Conservation (phyloP, 139 green algal genomes). For the Ettlia oleoabundans region DNA sequence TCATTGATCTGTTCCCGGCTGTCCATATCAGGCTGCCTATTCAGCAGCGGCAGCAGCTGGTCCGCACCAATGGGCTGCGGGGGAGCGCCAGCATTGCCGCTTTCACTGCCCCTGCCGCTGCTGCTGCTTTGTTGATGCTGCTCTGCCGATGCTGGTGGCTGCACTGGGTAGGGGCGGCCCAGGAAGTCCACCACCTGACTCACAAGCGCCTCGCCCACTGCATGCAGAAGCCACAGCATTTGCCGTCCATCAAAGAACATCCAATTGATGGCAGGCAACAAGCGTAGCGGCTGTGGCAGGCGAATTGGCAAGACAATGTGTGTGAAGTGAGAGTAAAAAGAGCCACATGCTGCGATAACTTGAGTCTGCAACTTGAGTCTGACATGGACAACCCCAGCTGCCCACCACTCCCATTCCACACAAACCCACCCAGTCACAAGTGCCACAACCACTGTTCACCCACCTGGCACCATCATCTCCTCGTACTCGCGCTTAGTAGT, state of each 20-base stretch:
- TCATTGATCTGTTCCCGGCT: slow-evolving; percentile 79
- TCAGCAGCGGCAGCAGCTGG: slow-evolving; percentile 67
- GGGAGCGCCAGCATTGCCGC: slow-evolving; percentile 7
- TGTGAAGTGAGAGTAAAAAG: too few species aligned
- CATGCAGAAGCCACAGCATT: too few species aligned
- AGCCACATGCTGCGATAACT: too few species aligned
- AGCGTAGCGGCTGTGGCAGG: too few species aligned
- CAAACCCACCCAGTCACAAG: background rate
- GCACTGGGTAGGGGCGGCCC: slow-evolving; percentile 44
- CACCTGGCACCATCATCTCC: slow-evolving; percentile 50
- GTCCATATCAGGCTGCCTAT: slow-evolving; percentile 73
- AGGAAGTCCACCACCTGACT: slow-evolving; percentile 70
- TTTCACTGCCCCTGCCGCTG: background rate
- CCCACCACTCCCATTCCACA: background rate
- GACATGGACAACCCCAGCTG: too few species aligned
- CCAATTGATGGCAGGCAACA: too few species aligned
- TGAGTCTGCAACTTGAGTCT: too few species aligned
- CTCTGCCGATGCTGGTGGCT: background rate
- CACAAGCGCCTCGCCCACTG: slow-evolving; percentile 53
- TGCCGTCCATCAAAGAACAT: too few species aligned
- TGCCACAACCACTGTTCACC: background rate
- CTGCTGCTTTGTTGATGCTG: slow-evolving; percentile 32
- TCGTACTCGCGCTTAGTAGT: slow-evolving; percentile 84
- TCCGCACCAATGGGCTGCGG: slow-evolving; percentile 45
- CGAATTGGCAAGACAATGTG: too few species aligned